Conservation (phyloP, 129 eudicot genomes). For the Pulicaria dysenterica region DNA sequence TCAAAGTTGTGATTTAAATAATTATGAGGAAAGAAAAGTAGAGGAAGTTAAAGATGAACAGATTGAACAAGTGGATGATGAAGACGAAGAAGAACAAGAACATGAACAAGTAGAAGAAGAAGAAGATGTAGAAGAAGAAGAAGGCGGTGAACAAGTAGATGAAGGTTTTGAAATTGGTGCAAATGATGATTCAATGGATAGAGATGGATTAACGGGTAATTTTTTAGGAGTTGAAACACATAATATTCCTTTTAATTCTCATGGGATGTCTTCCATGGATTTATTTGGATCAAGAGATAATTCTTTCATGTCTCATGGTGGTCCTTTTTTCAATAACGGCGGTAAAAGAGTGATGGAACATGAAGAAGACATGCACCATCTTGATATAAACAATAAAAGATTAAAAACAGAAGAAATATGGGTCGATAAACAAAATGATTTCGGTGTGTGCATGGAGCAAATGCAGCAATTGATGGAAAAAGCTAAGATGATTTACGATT, state of each 20-base stretch:
- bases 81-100: slow-evolving; percentile 49
- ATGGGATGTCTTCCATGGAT: slow-evolving; percentile 50
- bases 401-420: slow-evolving; percentile 55
- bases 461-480: slow-evolving; percentile 44
- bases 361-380: slow-evolving; percentile 47
- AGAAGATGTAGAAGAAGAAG: slow-evolving; percentile 38
- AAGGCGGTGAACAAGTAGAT: slow-evolving; percentile 44
- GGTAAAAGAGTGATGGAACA: slow-evolving; percentile 70
- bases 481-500: slow-evolving; percentile 46
- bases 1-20: slow-evolving; percentile 39
- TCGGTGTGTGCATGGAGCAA: slow-evolving; percentile 58
- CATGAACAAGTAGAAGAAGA: slow-evolving; percentile 42
- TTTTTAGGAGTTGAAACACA: slow-evolving; percentile 50
- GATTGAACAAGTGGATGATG: slow-evolving; percentile 39
- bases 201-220: slow-evolving; percentile 61
- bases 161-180: slow-evolving; percentile 49
- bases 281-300: slow-evolving; percentile 42
- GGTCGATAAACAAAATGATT: slow-evolving; percentile 49
- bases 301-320: slow-evolving; percentile 42
- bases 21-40: slow-evolving; percentile 37
- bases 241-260: slow-evolving; percentile 44
- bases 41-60: slow-evolving; percentile 40
- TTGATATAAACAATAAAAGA: slow-evolving; percentile 51
- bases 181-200: slow-evolving; percentile 39
- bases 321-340: slow-evolving; percentile 43